Percentiles rank a stretch among this genome's conserved stretches.
Conservation (phyloP, 2,329 filamentous ascomycete species). For the Epichloe amarillans region DNA sequence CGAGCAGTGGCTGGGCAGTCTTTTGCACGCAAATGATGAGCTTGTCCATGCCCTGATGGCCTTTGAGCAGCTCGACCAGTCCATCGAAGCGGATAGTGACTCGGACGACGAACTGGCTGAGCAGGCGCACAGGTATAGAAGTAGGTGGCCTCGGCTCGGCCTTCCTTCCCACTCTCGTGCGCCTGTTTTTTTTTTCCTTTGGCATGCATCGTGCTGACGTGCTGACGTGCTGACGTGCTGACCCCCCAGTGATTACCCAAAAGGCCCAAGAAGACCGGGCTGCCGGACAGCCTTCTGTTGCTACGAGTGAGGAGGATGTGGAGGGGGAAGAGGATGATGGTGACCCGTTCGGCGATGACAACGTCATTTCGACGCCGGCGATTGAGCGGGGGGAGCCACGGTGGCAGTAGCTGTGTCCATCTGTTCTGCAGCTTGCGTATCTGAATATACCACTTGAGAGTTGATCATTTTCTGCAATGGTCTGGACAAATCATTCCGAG, state of each 20-base stretch:
- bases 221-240: background rate
- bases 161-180: slow-evolving; percentile 13
- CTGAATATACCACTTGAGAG: no score
- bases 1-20: slow-evolving; percentile 80
- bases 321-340: slow-evolving; percentile 67
- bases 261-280: slow-evolving; percentile 33
- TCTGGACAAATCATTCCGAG: no score
- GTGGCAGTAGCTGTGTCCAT: slow-evolving; percentile 12
- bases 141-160: slow-evolving; percentile 17
- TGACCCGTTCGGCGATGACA: slow-evolving; percentile 75
- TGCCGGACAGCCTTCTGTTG: background rate
- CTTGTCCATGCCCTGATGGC: slow-evolving; percentile 89
- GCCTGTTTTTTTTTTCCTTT: background rate
- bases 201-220: background rate
- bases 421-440: no score
- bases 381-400: slow-evolving; percentile 17
- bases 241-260: slow-evolving; percentile 35
- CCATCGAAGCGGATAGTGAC: slow-evolving; percentile 63
- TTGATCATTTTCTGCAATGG: no score
- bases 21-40: slow-evolving; percentile 90
- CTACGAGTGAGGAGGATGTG: slow-evolving; percentile 32
- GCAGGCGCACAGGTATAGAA: slow-evolving; percentile 51
- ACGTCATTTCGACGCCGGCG: slow-evolving; percentile 41
- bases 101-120: slow-evolving; percentile 56
- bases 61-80: slow-evolving; percentile 84